phyloP scores from a whole-genome alignment of 306 rosid genomes.

The Senna siamea region DNA sequence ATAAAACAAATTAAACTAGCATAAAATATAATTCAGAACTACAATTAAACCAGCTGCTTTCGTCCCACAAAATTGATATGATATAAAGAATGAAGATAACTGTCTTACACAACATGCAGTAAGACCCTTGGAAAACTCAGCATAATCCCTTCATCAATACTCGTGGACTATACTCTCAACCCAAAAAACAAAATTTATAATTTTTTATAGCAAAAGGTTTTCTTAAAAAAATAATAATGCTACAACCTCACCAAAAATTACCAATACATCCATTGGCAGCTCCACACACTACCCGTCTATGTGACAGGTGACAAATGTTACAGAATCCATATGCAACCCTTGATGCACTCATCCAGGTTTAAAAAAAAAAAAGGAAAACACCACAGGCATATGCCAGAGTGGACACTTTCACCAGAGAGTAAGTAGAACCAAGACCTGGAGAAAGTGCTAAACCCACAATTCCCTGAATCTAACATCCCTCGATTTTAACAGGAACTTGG shows the following conservation, averaged over 20 bases:
- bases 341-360: conserved; percentile 35
- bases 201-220: neutral
- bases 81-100: conserved; percentile 47
- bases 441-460: conserved; percentile 42
- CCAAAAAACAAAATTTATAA: conserved; percentile 3
- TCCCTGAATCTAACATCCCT: conserved; percentile 42
- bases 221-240: conserved; percentile 32
- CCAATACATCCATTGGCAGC: conserved; percentile 51
- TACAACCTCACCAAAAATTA: conserved; percentile 47
- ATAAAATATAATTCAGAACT: neutral
- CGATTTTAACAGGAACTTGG: conserved; percentile 35
- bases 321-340: conserved; percentile 44
- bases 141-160: conserved; percentile 47
- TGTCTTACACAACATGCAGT: conserved; percentile 58
- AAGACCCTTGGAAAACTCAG: conserved; percentile 51
- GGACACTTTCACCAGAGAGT: conserved; percentile 38
- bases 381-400: conserved; percentile 25
- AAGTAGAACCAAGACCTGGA: conserved; percentile 40
- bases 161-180: conserved; percentile 42
- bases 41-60: conserved; percentile 33
- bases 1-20: neutral
- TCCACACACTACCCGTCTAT: conserved; percentile 52
- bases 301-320: conserved; percentile 48
- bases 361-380: conserved; percentile 42
- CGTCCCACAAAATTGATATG: conserved; percentile 45